A percentile compares a stretch with the other conserved stretches of the same genome.
These are phyloP conservation scores for Phytophthora pistaciae DNA, from an alignment of 352 stramenopile species.

Conservation along the genomic window DNA sequence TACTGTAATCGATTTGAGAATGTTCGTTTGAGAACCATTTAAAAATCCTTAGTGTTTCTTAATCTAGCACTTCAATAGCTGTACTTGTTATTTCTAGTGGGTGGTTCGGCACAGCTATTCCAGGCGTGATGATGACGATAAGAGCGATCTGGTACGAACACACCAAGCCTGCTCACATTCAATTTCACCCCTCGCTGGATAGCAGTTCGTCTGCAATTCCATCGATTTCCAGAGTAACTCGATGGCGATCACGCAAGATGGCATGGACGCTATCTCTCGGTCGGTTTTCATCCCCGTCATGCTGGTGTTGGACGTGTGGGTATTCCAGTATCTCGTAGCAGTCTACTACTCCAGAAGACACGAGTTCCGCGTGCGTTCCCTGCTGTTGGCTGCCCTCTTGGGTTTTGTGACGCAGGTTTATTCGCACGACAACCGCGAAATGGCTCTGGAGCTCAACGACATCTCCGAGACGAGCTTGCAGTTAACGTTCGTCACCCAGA, in stretches of 20 bases:
- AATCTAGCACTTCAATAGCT: too few species aligned
- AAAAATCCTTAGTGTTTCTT: too few species aligned
- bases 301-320: constrained; percentile 14
- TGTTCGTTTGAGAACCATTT: too few species aligned
- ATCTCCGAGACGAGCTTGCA: constrained; percentile 39
- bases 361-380: constrained; percentile 11
- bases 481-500: constrained; percentile 43
- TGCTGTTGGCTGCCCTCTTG: constrained; percentile 27
- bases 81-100: too few species aligned
- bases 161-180: too few species aligned
- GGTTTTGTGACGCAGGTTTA: constrained; percentile 33
- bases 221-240: not conserved
- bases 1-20: too few species aligned
- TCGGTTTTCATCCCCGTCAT: constrained; percentile 21
- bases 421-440: constrained; percentile 13
- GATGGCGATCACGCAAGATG: constrained; percentile 16
- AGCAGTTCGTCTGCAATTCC: too few species aligned
- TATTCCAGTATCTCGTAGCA: constrained; percentile 18
- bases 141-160: too few species aligned
- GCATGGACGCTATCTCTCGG: constrained; percentile 10
- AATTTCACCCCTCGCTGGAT: too few species aligned
- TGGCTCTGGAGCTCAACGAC: constrained; percentile 32
- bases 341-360: constrained; percentile 28
- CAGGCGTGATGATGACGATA: too few species aligned
- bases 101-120: too few species aligned